Conservation (phyloP, 148 eudicot genomes). For the Chenopodium formosanum region DNA sequence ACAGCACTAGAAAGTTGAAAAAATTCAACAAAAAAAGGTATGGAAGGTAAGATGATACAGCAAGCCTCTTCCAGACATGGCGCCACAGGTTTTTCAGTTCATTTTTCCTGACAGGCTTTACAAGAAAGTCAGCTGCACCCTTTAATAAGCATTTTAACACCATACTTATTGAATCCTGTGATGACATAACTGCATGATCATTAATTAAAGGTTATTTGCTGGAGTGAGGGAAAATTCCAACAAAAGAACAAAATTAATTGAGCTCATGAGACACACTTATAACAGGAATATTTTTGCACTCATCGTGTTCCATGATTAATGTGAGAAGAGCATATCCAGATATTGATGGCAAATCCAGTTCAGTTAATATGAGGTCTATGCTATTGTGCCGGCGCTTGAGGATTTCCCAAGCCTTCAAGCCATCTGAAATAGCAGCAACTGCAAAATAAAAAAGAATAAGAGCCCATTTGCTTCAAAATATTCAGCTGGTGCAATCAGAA, state of each 20-base stretch:
- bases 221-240: neutral
- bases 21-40: too few relatives aligned
- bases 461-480: neutral
- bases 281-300: constrained; percentile 56
- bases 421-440: constrained; percentile 61
- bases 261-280: constrained; percentile 39
- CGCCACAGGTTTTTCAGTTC: constrained; percentile 73
- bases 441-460: constrained; percentile 17
- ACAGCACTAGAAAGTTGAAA: neutral
- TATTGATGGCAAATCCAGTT: constrained; percentile 55
- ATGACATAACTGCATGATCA: constrained; percentile 59
- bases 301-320: constrained; percentile 48
- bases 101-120: constrained; percentile 63
- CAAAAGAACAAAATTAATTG: neutral
- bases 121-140: constrained; percentile 67
- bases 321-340: constrained; percentile 62
- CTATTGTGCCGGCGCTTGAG: constrained; percentile 40
- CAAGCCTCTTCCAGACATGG: constrained; percentile 58
- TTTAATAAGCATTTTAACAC: constrained; percentile 57
- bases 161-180: constrained; percentile 54
- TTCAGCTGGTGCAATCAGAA: too few relatives aligned
- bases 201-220: neutral
- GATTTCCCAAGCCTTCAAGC: constrained; percentile 63
- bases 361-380: constrained; percentile 58
- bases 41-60: constrained; percentile 24